phyloP scores from a whole-genome alignment of 2,329 filamentous ascomycete genomes.

The Botryotinia calthae region DNA sequence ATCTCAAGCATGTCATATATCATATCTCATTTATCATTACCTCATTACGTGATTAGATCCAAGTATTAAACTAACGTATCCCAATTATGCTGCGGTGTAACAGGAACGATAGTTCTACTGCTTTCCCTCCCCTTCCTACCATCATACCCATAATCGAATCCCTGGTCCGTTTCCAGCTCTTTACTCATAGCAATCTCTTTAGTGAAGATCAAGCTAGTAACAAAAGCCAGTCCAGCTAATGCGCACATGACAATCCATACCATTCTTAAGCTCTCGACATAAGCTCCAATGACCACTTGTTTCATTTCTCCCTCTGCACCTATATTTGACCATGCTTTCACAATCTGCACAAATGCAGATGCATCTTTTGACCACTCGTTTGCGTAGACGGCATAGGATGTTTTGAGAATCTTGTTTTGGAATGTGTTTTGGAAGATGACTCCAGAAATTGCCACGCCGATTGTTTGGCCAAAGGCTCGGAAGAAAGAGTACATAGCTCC shows the following conservation, averaged over 20 bases:
- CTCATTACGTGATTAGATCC: no score
- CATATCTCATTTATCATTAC: background rate
- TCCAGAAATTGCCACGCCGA: slow-evolving; percentile 49
- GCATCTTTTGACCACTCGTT: slow-evolving; percentile 27
- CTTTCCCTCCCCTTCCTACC: background rate
- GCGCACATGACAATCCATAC: slow-evolving; percentile 34
- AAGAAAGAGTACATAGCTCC: slow-evolving; percentile 66
- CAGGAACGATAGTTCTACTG: background rate
- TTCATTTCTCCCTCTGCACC: slow-evolving; percentile 23
- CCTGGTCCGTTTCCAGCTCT: slow-evolving; percentile 13
- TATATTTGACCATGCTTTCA: slow-evolving; percentile 25
- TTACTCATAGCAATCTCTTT: slow-evolving; percentile 56
- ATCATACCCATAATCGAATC: slow-evolving; percentile 15
- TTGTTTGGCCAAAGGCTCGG: slow-evolving; percentile 52
- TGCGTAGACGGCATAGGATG: slow-evolving; percentile 22
- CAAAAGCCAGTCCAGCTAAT: slow-evolving; percentile 26
- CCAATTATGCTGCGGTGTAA: background rate
- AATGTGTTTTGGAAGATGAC: slow-evolving; percentile 65
- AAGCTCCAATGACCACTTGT: slow-evolving; percentile 22
- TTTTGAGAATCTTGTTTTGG: slow-evolving; percentile 29
- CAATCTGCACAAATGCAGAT: slow-evolving; percentile 28
- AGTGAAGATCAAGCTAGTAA: slow-evolving; percentile 44
- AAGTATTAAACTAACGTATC: background rate
- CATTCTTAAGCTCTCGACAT: slow-evolving; percentile 29
- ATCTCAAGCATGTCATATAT: background rate